phyloP scores from a whole-genome alignment of 179 eudicot species.

The Vitellaria paradoxa region DNA sequence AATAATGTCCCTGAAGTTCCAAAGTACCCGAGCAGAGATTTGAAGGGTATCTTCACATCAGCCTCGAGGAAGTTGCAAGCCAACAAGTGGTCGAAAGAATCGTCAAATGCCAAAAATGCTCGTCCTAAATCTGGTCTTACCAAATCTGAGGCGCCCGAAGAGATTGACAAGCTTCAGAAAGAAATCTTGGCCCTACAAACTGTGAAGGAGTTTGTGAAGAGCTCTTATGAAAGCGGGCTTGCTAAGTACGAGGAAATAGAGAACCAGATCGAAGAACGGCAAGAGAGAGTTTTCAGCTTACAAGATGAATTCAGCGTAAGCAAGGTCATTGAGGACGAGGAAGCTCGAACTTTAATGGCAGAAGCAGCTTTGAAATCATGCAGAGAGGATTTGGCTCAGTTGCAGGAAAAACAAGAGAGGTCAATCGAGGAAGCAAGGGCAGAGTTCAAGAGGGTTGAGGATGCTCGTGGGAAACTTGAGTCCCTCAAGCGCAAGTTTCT shows the following conservation, averaged over 20 bases:
- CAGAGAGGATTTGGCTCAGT: conserved; percentile 54
- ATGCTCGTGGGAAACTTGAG: conserved; percentile 45
- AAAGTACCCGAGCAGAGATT: conserved; percentile 20
- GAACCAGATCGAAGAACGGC: conserved; percentile 54
- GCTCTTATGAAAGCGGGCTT: conserved; percentile 75
- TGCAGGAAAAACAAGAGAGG: conserved; percentile 69
- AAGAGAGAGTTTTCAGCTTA: conserved; percentile 56
- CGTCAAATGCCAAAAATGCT: conserved; percentile 18
- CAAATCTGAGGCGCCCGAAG: conserved; percentile 58
- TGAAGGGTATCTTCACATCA: conserved; percentile 22
- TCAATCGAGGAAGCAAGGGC: conserved; percentile 45
- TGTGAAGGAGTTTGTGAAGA: conserved; percentile 79
- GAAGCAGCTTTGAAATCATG: conserved; percentile 82
- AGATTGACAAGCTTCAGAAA: conserved; percentile 86
- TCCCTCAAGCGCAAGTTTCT: conserved; percentile 47
- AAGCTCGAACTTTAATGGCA: conserved; percentile 82
- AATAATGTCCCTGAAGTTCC: conserved; percentile 24
- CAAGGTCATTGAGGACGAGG: conserved; percentile 69
- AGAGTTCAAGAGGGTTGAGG: conserved; percentile 53
- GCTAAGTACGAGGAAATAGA: conserved; percentile 73
- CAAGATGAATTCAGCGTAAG: conserved; percentile 75
- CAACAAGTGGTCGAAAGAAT: conserved; percentile 11
- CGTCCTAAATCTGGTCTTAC: conserved; percentile 53
- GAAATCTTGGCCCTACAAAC: conserved; percentile 75
- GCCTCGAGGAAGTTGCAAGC: conserved; percentile 22